These are phyloP conservation scores for Dactylonectria estremocensis DNA, from an alignment of 2,329 filamentous ascomycete species.

Conservation along the genomic window DNA sequence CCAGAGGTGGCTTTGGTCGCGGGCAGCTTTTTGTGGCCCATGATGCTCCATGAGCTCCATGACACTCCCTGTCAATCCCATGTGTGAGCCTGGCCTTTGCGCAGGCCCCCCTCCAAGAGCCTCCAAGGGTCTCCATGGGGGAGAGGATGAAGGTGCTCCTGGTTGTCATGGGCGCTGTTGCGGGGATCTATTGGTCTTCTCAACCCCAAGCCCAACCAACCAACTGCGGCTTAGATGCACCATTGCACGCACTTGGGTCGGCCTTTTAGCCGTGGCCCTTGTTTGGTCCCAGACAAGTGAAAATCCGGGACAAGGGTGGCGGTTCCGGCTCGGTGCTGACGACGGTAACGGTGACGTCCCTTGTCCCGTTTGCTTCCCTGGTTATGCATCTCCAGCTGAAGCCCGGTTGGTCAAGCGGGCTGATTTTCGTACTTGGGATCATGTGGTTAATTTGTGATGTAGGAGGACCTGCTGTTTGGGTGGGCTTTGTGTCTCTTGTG, in stretches of 20 bases:
- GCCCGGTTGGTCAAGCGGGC: slow-evolving; percentile 8
- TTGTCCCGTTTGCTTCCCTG: slow-evolving; percentile 27
- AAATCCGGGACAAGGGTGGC: slow-evolving; percentile 23
- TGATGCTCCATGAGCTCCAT: slow-evolving; percentile 1
- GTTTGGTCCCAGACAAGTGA: slow-evolving; percentile 6
- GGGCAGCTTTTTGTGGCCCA: slow-evolving; percentile 5
- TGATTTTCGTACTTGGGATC: slow-evolving; percentile 1
- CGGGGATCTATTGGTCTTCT: slow-evolving; percentile 17
- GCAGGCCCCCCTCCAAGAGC: not conserved
- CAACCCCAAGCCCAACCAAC: slow-evolving; percentile 15
- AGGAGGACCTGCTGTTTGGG: slow-evolving; percentile 4
- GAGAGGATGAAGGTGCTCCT: not conserved
- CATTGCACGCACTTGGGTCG: slow-evolving; percentile 12
- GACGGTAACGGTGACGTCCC: slow-evolving; percentile 20
- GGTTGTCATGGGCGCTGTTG: slow-evolving; percentile 20
- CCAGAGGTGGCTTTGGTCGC: slow-evolving; percentile 25
- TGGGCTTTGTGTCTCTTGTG: not conserved
- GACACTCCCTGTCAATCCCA: not conserved
- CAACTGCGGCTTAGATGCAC: slow-evolving; percentile 15
- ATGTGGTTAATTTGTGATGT: slow-evolving; percentile 12
- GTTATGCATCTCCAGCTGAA: slow-evolving; percentile 16
- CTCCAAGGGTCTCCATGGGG: slow-evolving; percentile 29
- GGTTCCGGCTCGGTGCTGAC: slow-evolving; percentile 26
- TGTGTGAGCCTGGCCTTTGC: not conserved
- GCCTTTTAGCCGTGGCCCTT: not conserved